Evolutionary conservation across 805 yeast genomes (phyloP).

Genomic region (Candida nitratophila): DNA sequence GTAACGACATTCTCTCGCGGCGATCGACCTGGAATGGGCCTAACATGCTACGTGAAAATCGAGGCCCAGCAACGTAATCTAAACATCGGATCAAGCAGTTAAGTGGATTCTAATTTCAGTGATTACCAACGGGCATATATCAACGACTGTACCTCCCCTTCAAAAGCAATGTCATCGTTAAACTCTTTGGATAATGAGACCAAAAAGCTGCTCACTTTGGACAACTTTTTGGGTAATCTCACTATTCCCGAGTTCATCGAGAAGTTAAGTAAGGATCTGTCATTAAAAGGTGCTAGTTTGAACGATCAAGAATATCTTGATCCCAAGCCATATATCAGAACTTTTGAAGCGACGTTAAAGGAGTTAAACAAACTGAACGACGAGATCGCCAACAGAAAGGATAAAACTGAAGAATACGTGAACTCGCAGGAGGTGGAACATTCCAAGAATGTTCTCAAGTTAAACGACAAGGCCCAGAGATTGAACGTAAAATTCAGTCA

Average conservation of each 20-base stretch:
- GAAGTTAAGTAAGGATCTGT: constrained; percentile 64
- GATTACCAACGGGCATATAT: too few species aligned
- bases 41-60: background rate
- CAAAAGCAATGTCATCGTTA: constrained; percentile 16
- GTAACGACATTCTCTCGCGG: too few species aligned
- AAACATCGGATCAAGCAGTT: too few species aligned
- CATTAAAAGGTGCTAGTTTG: constrained; percentile 41
- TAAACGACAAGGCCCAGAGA: constrained; percentile 35
- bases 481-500: constrained; percentile 40
- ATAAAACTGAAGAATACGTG: constrained; percentile 48
- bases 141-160: too few species aligned
- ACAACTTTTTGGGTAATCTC: constrained; percentile 60
- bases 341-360: constrained; percentile 78
- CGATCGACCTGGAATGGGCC: background rate
- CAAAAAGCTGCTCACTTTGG: constrained; percentile 45
- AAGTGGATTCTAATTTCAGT: too few species aligned
- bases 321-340: constrained; percentile 91
- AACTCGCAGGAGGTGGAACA: constrained; percentile 58
- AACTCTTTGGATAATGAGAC: constrained; percentile 51
- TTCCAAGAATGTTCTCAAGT: constrained; percentile 53
- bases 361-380: constrained; percentile 58
- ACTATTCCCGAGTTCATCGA: constrained; percentile 78
- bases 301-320: constrained; percentile 56
- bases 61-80: background rate
- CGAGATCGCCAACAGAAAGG: constrained; percentile 46